These are phyloP conservation scores for Scalesia atractyloides DNA, from an alignment of 129 eudicot genomes.

Conservation along the genomic window DNA sequence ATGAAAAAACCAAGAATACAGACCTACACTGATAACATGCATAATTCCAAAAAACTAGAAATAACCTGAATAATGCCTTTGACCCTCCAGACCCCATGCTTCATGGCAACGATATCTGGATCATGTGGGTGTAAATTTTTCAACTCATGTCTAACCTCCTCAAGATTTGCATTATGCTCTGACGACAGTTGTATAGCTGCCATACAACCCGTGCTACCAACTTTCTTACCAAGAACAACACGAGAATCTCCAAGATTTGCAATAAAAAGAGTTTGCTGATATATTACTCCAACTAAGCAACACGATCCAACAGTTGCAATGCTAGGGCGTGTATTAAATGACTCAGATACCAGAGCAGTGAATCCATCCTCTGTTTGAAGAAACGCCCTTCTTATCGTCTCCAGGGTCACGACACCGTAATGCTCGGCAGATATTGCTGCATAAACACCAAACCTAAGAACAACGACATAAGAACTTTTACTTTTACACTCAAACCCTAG, in stretches of 20 bases:
- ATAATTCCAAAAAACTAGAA: neutral
- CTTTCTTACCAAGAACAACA: conserved; percentile 63
- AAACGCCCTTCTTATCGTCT: conserved; percentile 55
- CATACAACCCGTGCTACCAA: conserved; percentile 50
- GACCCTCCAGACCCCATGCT: conserved; percentile 78
- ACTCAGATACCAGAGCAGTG: conserved; percentile 47
- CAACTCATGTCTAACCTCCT: conserved; percentile 60
- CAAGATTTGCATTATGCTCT: conserved; percentile 73
- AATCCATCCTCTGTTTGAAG: conserved; percentile 62
- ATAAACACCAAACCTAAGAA: conserved; percentile 52
- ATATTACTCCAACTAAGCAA: conserved; percentile 73
- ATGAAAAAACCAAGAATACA: conserved; percentile 3
- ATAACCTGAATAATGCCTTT: conserved; percentile 86
- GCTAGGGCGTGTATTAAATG: conserved; percentile 50
- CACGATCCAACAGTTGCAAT: conserved; percentile 74
- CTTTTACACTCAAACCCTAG: conserved; percentile 12
- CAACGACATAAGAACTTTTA: conserved; percentile 27
- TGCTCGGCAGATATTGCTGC: conserved; percentile 56
- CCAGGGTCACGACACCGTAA: conserved; percentile 58
- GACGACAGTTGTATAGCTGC: conserved; percentile 66
- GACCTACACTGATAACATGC: neutral
- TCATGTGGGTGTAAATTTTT: conserved; percentile 61
- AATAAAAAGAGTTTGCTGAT: conserved; percentile 57
- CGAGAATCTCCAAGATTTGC: conserved; percentile 85
- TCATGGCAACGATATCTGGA: conserved; percentile 60